A percentile compares a stretch with the other conserved stretches of the same genome.
Conservation (phyloP, 805 yeast genomes). For the Nakazawaea molendinolei region DNA sequence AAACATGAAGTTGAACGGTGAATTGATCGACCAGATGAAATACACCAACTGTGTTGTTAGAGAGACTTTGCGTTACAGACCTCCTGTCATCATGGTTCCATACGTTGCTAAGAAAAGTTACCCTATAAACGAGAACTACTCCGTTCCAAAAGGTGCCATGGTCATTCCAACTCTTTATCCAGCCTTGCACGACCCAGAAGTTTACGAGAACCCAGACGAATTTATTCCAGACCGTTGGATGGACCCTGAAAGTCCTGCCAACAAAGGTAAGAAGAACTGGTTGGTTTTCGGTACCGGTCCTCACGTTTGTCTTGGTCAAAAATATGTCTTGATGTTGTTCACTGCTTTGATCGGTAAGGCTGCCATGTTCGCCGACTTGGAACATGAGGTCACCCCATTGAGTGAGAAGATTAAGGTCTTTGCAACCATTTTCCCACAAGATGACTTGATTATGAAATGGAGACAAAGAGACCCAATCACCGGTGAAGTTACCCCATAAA, state of each 20-base stretch:
- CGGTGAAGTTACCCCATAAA: conserved; percentile 14
- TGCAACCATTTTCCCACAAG: conserved; percentile 97
- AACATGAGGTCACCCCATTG: conserved; percentile 74
- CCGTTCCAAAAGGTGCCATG: conserved; percentile 97
- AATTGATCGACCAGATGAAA: conserved; percentile 76
- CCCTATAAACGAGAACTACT: conserved; percentile 76
- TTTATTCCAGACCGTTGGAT: conserved; percentile 96
- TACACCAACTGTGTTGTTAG: conserved; percentile 88
- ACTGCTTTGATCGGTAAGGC: conserved; percentile 90
- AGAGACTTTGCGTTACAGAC: conserved; percentile 90
- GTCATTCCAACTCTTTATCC: conserved; percentile 94
- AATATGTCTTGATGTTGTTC: conserved; percentile 85
- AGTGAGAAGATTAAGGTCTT: conserved; percentile 93
- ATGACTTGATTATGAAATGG: conserved; percentile 81
- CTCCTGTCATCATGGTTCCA: conserved; percentile 98
- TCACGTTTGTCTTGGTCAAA: conserved; percentile 93
- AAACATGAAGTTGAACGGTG: conserved; percentile 50
- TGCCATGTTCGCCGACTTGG: conserved; percentile 70
- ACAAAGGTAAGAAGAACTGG: conserved; percentile 82
- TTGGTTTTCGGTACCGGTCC: conserved; percentile 96
- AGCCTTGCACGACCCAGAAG: conserved; percentile 95
- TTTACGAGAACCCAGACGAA: conserved; percentile 88
- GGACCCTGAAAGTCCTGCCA: conserved; percentile 63
- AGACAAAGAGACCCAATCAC: conserved; percentile 50
- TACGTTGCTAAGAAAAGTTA: conserved; percentile 83